Evolutionary conservation across 148 eudicot genomes (phyloP), one percentile per base, ranked within the genome.

Genomic region (Rhododendron simsii): DNA sequence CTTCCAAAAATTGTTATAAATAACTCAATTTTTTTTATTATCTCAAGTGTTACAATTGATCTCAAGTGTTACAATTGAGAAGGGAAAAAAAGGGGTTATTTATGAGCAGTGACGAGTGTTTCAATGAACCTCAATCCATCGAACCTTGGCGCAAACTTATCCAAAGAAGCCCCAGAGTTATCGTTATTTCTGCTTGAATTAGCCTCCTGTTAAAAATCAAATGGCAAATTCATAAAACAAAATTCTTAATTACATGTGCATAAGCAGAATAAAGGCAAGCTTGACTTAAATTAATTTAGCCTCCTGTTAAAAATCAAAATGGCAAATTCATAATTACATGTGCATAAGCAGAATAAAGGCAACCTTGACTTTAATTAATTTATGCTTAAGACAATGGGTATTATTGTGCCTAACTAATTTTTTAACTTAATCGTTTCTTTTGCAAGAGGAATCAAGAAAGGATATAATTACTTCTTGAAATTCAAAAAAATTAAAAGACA

Each of bases 71-170:
- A 71, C 76, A 71, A 33, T 28, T 69, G 75, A 28, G 7, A 28
- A 28, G 37, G 75, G 13, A 69, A 28, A 30, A 30, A 13, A 28
- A 28, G 37, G 2, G 13, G 16, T 76, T 23, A 84, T 84, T 73
- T 84, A 44, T 84, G 86, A 76, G 73, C 86, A 1, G 81, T 84
- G 37, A 84, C 71, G 45, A 84, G 86, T 7, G 86, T 84, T 76
- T 84, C 81, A 41, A 84, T 84, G 41, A 84, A 84, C 37, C 86
- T 77, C 71, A 84, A 61, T 55, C 86, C 86, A 39, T 84, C 86
- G 15, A 84, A 84, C 23, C 39, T 75, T 21, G 81, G 86, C 23
- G 81, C 86, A 84, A 84, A 84, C 57, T 84, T 51, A 1, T 84
- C 82, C 53, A n/a, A 65, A 65, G 73, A 59, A 59, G 50, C 30